Conservation (phyloP, 306 rosid genomes). For the Castanopsis chinensis region DNA sequence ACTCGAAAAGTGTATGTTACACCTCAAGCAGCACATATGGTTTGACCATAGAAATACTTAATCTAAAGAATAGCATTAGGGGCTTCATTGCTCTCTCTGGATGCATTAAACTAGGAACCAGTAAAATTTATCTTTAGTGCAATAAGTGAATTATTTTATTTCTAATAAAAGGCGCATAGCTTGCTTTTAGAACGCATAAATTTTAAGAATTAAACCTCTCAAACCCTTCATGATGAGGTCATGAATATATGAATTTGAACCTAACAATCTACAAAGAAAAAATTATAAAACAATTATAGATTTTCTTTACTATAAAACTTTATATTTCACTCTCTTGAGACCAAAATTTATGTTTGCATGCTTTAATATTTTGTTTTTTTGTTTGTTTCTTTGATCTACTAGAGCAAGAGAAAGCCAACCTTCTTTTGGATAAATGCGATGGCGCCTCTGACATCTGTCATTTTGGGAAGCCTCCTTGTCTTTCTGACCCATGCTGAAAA, state of each 20-base stretch:
- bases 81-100: not conserved
- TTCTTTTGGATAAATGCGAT: conserved; percentile 90
- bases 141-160: not conserved
- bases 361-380: not conserved
- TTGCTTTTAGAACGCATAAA: not conserved
- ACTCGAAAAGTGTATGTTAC: not conserved
- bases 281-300: no score
- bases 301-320: no score
- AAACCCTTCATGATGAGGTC: not conserved
- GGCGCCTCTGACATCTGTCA: conserved; percentile 78
- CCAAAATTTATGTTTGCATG: not conserved
- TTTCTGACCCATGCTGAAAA: conserved; percentile 81
- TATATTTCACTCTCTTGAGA: no score
- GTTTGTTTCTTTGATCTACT: not conserved
- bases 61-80: no score
- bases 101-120: not conserved
- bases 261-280: no score
- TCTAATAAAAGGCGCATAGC: not conserved
- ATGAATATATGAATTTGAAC: not conserved
- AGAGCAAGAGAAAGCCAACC: conserved; percentile 78
- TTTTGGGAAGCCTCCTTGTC: conserved; percentile 74
- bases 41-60: not conserved
- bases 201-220: not conserved
- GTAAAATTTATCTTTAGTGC: not conserved
- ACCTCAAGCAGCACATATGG: not conserved